These are phyloP conservation scores for Plectosphaerella sp. DNA, from an alignment of 2,329 filamentous ascomycete species.

Conservation along the genomic window DNA sequence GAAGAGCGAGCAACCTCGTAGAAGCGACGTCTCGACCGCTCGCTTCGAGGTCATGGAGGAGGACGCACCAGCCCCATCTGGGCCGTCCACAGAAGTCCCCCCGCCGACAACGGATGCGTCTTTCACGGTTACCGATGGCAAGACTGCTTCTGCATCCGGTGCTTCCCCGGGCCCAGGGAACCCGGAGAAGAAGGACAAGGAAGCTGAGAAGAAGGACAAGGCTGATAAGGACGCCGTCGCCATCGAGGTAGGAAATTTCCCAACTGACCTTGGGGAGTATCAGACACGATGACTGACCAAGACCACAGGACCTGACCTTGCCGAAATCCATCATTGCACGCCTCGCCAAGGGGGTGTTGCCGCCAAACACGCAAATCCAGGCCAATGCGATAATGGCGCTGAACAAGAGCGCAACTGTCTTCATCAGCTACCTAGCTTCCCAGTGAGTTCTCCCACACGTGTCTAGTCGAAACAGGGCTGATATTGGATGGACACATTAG, in stretches of 20 bases:
- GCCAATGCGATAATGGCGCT: slow-evolving; percentile 76
- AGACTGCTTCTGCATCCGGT: background rate
- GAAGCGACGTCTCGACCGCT: slow-evolving; percentile 41
- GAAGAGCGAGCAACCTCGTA: slow-evolving; percentile 44
- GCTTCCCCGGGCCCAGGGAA: slow-evolving; percentile 11
- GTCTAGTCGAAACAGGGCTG: no score
- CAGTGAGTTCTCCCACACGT: slow-evolving; percentile 48
- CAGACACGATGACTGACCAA: background rate
- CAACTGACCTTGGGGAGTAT: background rate
- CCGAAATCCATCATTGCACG: slow-evolving; percentile 79
- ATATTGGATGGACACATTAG: slow-evolving; percentile 31
- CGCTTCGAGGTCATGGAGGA: slow-evolving; percentile 41
- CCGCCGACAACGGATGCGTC: no score
- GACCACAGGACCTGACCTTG: slow-evolving; percentile 63
- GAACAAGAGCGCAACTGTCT: slow-evolving; percentile 77
- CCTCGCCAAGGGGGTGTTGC: slow-evolving; percentile 74
- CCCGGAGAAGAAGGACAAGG: slow-evolving; percentile 21
- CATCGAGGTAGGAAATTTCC: slow-evolving; percentile 44
- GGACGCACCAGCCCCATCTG: slow-evolving; percentile 14
- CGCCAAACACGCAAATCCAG: slow-evolving; percentile 77
- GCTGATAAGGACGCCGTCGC: slow-evolving; percentile 34
- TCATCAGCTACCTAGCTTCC: slow-evolving; percentile 74
- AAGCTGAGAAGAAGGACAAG: slow-evolving; percentile 23
- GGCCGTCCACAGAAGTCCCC: slow-evolving; percentile 10
- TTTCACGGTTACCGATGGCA: no score